phyloP scores from a whole-genome alignment of 1,284 basidiomycete species.

The Entoloma clypeatum region DNA sequence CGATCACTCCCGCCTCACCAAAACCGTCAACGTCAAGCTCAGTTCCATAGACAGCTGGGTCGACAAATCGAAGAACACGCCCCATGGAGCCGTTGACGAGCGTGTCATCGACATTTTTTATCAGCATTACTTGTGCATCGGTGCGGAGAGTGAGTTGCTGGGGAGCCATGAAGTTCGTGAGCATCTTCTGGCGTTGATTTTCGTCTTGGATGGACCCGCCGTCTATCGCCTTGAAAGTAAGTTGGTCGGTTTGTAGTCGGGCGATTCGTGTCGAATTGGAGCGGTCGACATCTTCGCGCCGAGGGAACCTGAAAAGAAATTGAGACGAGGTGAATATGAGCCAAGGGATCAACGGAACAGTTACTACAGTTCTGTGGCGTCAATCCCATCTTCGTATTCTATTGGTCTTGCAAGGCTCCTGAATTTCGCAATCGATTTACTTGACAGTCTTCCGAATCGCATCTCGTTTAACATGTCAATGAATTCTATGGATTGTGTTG shows the following conservation, averaged over 20 bases:
- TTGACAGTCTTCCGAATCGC: slow-evolving; percentile 68
- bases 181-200: slow-evolving; percentile 58
- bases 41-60: slow-evolving; percentile 40
- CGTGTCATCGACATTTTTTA: slow-evolving; percentile 63
- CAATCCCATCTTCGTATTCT: slow-evolving; percentile 67
- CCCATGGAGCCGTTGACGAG: slow-evolving; percentile 93
- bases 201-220: slow-evolving; percentile 49
- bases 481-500: slow-evolving; percentile 51
- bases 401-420: slow-evolving; percentile 57
- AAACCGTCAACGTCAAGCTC: slow-evolving; percentile 35
- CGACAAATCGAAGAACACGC: slow-evolving; percentile 67
- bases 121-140: slow-evolving; percentile 73
- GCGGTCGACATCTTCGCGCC: slow-evolving; percentile 86
- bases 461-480: slow-evolving; percentile 90
- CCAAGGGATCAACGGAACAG: slow-evolving; percentile 42
- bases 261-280: slow-evolving; percentile 74
- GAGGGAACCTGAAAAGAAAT: slow-evolving; percentile 63
- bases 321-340: slow-evolving; percentile 3
- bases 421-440: slow-evolving; percentile 51
- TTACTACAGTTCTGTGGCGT: slow-evolving; percentile 83
- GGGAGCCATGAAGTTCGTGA: slow-evolving; percentile 74
- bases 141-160: slow-evolving; percentile 53
- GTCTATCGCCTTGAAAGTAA: slow-evolving; percentile 49
- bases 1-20: slow-evolving; percentile 23
- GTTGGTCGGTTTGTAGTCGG: slow-evolving; percentile 39